These are phyloP conservation scores for Hamamelis virginiana DNA, from an alignment of 164 flowering plant genomes.

Conservation along the genomic window DNA sequence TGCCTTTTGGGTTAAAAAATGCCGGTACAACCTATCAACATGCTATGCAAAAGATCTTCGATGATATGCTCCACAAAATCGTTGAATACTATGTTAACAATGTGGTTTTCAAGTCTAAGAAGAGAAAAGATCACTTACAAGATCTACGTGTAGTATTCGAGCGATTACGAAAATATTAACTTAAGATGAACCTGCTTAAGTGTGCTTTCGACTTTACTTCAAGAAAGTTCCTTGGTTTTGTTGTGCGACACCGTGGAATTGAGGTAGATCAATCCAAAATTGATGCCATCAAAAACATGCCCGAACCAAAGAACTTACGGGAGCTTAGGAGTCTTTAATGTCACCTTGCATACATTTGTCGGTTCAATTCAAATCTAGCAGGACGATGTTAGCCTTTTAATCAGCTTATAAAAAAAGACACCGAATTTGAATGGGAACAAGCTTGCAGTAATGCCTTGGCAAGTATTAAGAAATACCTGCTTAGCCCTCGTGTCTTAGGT, in stretches of 20 bases:
- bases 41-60: too few relatives aligned
- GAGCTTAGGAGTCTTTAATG: constrained; percentile 9
- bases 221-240: background rate
- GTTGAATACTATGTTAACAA: background rate
- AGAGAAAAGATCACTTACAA: too few relatives aligned
- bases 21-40: too few relatives aligned
- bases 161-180: background rate
- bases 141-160: background rate
- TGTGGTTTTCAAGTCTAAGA: too few relatives aligned
- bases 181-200: background rate
- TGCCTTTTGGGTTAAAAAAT: background rate
- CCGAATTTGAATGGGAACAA: constrained; percentile 1
- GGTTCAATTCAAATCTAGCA: constrained; percentile 9
- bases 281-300: constrained; percentile 1
- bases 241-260: constrained; percentile 9
- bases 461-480: background rate
- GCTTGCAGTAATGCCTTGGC: constrained; percentile 2
- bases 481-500: too few relatives aligned
- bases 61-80: too few relatives aligned
- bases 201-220: background rate
- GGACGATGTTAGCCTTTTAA: too few relatives aligned
- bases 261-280: constrained; percentile 19
- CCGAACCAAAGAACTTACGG: background rate
- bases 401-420: constrained; percentile 7
- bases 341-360: background rate